Base-by-base conservation (phyloP, 179 eudicot genomes). In the Spergularia azorica region DNA sequence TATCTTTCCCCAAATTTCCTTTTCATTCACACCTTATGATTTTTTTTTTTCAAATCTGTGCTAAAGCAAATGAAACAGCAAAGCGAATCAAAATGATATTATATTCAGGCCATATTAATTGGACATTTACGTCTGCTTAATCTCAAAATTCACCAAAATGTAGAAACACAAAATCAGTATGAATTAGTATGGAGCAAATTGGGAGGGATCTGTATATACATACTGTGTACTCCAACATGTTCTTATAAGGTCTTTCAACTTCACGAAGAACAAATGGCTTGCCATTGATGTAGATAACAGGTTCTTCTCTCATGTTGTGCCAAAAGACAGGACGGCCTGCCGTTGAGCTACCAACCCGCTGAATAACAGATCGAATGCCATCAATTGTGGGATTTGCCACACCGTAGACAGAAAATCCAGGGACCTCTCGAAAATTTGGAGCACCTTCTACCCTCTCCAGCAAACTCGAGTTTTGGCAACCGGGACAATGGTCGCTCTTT, bases 241-340 rank as follows among this genome's bases (percentile, higher is more conserved):
- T 94, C 71, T 94, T 94, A 79, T 90, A 94, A 57, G 98, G 98
- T 75, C 98, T 89, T 84, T 94, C 98, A 79, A 94, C 96, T 86
- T 94, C 98, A 86, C 98, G 98, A 74, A 94, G 98, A 76, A 94
- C 98, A 84, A 94, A 94, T 41, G 98, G 98, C 79, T 89, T 92
- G 54, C 98, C 98, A 77, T 92, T 94, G 48, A 94, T 94, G 87
- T 94, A 94, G 79, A 94, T 88, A 75, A 94, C 97, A 72, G 97
- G 98, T 81, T 94, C 98, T 84, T 94, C 98, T 84, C 98, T 86
- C 98, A 94, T 94, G 80, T 94, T 94, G 86, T 94, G 98, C 98
- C 98, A 94, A 77, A 92, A 86, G 67, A 94, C 93, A 65, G 93
- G 90, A 36, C 94, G 85, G 41, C 92, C 93, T 72, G 85, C 87